These are phyloP conservation scores for Meira miltonrushii DNA, from an alignment of 1,284 basidiomycete species.

Conservation along the genomic window DNA sequence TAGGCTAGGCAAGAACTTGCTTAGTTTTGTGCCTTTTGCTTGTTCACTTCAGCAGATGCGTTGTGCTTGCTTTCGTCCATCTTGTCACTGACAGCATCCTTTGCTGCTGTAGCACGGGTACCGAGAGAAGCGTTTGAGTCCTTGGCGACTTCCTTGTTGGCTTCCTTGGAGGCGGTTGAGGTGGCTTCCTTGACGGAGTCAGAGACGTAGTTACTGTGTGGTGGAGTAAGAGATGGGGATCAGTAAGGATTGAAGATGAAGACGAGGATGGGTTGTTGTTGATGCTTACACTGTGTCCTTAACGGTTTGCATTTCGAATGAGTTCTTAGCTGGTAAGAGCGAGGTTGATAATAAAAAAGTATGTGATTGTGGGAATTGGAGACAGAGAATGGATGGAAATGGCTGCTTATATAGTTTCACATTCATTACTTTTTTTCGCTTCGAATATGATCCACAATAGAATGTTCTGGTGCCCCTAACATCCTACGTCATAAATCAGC, in stretches of 20 bases:
- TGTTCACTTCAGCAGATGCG: slow-evolving; percentile 12
- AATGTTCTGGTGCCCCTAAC: no score
- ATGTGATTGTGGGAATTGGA: not conserved
- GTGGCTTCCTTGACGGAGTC: slow-evolving; percentile 23
- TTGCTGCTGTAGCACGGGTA: slow-evolving; percentile 17
- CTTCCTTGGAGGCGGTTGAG: slow-evolving; percentile 23
- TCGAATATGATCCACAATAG: not conserved
- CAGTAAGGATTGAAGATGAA: not conserved
- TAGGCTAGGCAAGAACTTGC: not conserved
- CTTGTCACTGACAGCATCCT: slow-evolving; percentile 18
- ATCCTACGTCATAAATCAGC: no score
- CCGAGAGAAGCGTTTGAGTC: slow-evolving; percentile 25
- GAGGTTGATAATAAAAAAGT: not conserved
- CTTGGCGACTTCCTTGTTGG: slow-evolving; percentile 26
- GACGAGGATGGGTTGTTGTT: not conserved
- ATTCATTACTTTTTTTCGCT: not conserved
- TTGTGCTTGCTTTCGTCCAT: slow-evolving; percentile 18
- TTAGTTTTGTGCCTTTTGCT: slow-evolving; percentile 18
- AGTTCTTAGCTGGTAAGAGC: not conserved
- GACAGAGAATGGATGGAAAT: not conserved
- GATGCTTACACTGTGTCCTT: slow-evolving; percentile 7
- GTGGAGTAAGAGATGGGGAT: not conserved
- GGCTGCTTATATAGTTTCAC: not conserved
- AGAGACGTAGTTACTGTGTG: slow-evolving; percentile 26
- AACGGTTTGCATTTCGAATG: slow-evolving; percentile 9